Evolutionary conservation across 768 basidiomycete species (phyloP).

Genomic region (Agrocybe praecox): DNA sequence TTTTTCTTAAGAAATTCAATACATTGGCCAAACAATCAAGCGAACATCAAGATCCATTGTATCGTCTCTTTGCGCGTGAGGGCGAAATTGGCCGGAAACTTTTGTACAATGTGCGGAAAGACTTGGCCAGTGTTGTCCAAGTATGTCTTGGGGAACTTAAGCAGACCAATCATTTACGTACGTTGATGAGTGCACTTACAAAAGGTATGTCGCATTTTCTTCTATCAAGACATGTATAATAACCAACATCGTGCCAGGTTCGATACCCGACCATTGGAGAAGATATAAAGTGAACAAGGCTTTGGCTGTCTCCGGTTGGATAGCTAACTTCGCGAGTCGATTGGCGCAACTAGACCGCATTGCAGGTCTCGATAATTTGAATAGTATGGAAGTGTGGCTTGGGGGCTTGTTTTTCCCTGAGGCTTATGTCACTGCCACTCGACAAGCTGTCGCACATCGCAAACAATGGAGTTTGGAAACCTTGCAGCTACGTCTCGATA

Average conservation of each 20-base stretch:
- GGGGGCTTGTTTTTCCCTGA: conserved; percentile 96
- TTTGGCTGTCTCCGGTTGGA: conserved; percentile 85
- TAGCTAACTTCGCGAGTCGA: conserved; percentile 78
- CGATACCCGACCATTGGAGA: conserved; percentile 87
- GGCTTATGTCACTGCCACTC: conserved; percentile 93
- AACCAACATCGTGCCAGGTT: conserved; percentile 48
- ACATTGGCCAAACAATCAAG: conserved; percentile 63
- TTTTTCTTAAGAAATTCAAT: conserved; percentile 54
- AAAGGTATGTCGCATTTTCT: conserved; percentile 61
- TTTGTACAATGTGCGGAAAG: conserved; percentile 76
- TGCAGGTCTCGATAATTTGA: conserved; percentile 60
- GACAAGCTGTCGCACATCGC: conserved; percentile 93
- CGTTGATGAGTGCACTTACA: conserved; percentile 80
- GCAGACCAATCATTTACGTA: conserved; percentile 96
- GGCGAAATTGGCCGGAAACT: conserved; percentile 79
- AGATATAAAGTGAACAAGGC: conserved; percentile 85
- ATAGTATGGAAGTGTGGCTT: conserved; percentile 83
- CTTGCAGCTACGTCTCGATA: conserved; percentile 74
- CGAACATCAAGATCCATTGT: conserved; percentile 82
- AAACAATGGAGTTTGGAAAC: conserved; percentile 95
- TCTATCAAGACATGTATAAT: conserved; percentile 6
- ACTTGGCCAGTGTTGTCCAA: conserved; percentile 78
- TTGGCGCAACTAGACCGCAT: conserved; percentile 83
- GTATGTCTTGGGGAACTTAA: conserved; percentile 88
- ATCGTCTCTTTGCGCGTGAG: conserved; percentile 89